Evolutionary conservation across 805 yeast genomes (phyloP).

Genomic region (Saccharomycopsis guyanensis): DNA sequence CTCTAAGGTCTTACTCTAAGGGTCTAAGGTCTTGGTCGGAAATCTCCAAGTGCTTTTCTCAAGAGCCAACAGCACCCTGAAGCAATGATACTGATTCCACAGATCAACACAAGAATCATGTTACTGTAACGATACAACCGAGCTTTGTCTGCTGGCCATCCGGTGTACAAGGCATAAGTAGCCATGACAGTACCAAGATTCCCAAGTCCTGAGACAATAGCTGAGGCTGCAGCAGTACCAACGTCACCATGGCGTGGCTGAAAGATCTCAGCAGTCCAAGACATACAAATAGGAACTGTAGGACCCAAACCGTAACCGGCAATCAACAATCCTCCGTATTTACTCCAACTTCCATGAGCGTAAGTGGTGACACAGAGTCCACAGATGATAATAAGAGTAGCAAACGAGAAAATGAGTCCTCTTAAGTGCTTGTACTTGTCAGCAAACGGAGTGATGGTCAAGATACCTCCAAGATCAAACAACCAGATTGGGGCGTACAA

Average conservation of each 20-base stretch:
- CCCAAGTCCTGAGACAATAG: conserved; percentile 80
- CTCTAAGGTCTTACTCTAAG: too few relatives aligned
- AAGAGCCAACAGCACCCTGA: conserved; percentile 26
- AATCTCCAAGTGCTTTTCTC: conserved; percentile 17
- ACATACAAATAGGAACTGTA: conserved; percentile 83
- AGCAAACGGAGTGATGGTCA: conserved; percentile 71
- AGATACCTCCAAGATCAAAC: conserved; percentile 70
- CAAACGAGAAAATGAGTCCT: conserved; percentile 51
- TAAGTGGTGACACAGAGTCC: conserved; percentile 74
- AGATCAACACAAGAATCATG: conserved; percentile 75
- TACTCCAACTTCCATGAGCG: conserved; percentile 66
- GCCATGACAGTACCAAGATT: conserved; percentile 81
- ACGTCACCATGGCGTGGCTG: conserved; percentile 68
- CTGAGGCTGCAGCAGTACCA: conserved; percentile 77
- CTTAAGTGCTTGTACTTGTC: conserved; percentile 57
- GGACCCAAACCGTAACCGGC: conserved; percentile 88
- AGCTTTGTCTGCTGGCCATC: conserved; percentile 75
- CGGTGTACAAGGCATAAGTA: conserved; percentile 76
- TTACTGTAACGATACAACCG: conserved; percentile 62
- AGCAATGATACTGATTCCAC: conserved; percentile 63
- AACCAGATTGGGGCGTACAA: conserved; percentile 88
- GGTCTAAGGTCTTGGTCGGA: too few relatives aligned
- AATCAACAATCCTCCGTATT: conserved; percentile 72
- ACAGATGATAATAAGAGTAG: conserved; percentile 59
- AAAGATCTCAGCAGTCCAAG: conserved; percentile 74